Conservation (phyloP, 73 alveolate species). For the Urostyla sp. region DNA sequence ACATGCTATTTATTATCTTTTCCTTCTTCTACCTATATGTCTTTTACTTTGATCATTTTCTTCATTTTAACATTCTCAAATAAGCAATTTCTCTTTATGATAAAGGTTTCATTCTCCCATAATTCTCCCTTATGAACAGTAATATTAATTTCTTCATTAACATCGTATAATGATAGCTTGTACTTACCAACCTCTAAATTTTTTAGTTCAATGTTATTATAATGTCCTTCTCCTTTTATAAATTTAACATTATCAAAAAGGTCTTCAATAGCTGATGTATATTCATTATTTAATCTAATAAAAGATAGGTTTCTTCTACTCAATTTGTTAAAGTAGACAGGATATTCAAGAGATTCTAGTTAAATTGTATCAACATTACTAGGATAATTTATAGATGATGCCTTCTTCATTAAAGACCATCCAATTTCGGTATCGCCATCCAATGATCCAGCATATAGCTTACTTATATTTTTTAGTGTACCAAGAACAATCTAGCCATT, state of each 20-base stretch:
- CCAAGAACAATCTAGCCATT: conserved; percentile 80
- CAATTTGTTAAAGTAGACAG: conserved; percentile 30
- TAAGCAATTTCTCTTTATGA: conserved; percentile 45
- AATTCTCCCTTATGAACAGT: conserved; percentile 63
- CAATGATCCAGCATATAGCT: not conserved
- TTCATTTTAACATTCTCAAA: conserved; percentile 7
- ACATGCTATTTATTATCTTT: not conserved
- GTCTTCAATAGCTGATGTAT: conserved; percentile 36
- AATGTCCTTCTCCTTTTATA: not conserved
- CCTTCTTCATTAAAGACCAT: conserved; percentile 5
- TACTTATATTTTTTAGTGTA: conserved; percentile 36
- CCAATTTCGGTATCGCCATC: not conserved
- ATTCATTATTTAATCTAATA: conserved; percentile 37
- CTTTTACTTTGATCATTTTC: not conserved
- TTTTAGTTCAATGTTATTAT: not conserved
- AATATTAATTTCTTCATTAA: not conserved
- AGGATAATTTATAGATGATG: conserved; percentile 59
- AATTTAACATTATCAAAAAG: conserved; percentile 19
- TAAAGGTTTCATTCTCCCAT: conserved; percentile 56
- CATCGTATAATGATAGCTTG: conserved; percentile 5
- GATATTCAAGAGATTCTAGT: conserved; percentile 71
- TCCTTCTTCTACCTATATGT: not conserved
- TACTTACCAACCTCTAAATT: conserved; percentile 3
- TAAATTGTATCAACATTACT: conserved; percentile 62
- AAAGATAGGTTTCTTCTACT: not conserved